A percentile compares a stretch with the other conserved stretches of the same genome.
Evolutionary conservation across 2,329 filamentous ascomycete species (phyloP).

Genomic region (Fusarium domesticum): DNA sequence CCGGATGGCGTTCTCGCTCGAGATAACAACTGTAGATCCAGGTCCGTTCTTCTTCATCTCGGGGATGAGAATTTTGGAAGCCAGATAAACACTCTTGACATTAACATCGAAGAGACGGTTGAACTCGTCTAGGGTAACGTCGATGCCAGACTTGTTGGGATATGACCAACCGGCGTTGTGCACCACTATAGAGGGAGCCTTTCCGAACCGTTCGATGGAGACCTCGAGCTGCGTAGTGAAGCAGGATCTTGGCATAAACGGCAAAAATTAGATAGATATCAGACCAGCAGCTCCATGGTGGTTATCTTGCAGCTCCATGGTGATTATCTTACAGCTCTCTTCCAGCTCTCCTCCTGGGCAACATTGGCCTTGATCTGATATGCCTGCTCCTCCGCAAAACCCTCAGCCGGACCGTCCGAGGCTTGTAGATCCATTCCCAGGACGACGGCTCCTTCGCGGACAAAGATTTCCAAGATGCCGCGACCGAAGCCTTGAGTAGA

Average conservation of each 20-base stretch:
- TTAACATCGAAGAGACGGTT: constrained; percentile 9
- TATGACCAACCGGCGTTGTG: constrained; percentile 17
- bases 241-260: neutral
- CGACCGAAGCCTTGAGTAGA: constrained; percentile 12
- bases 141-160: constrained; percentile 11
- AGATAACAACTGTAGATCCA: constrained; percentile 14
- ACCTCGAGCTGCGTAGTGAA: constrained; percentile 14
- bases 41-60: constrained; percentile 17
- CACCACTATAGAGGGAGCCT: constrained; percentile 10
- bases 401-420: constrained; percentile 11
- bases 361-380: constrained; percentile 22
- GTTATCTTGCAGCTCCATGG: too few species aligned
- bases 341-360: constrained; percentile 16
- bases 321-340: constrained; percentile 10
- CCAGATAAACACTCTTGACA: constrained; percentile 11
- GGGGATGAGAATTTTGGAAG: constrained; percentile 11
- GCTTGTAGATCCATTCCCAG: constrained; percentile 10
- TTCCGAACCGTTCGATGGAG: constrained; percentile 9
- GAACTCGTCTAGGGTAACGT: constrained; percentile 12
- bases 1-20: constrained; percentile 14
- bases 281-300: too few species aligned
- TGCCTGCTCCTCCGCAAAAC: constrained; percentile 14
- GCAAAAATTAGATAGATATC: neutral
- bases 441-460: constrained; percentile 11
- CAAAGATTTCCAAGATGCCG: constrained; percentile 10